These are phyloP conservation scores for Casuarina equisetifolia DNA, from an alignment of 306 rosid species.

Conservation along the genomic window DNA sequence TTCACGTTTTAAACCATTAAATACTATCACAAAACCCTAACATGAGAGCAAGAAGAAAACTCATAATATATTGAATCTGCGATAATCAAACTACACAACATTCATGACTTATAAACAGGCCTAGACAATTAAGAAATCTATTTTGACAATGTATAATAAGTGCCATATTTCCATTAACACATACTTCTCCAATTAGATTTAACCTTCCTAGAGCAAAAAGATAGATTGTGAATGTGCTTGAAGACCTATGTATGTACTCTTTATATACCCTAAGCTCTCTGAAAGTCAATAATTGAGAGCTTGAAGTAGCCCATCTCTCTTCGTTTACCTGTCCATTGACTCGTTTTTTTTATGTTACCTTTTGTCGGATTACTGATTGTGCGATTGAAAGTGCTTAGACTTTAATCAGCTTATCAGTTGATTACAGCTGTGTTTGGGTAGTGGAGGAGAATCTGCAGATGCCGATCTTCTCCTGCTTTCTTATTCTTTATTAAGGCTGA, in stretches of 20 bases:
- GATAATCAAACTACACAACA: too few relatives aligned
- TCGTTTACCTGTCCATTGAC: neutral
- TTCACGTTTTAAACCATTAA: too few relatives aligned
- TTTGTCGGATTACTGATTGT: neutral
- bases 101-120: too few relatives aligned
- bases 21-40: too few relatives aligned
- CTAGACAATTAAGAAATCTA: too few relatives aligned
- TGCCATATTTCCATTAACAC: too few relatives aligned
- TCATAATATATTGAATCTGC: too few relatives aligned
- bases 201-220: neutral
- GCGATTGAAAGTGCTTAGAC: neutral
- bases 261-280: too few relatives aligned
- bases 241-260: neutral
- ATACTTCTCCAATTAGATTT: neutral
- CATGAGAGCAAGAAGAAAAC: too few relatives aligned
- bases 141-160: too few relatives aligned
- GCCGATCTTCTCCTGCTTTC: neutral
- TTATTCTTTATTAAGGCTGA: neutral
- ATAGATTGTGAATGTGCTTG: neutral
- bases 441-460: neutral
- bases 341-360: neutral
- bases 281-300: neutral
- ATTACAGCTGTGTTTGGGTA: neutral
- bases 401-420: neutral
- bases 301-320: neutral